Evolutionary conservation across 345 rosid genomes (phyloP).

Genomic region (Raphanus sativus): DNA sequence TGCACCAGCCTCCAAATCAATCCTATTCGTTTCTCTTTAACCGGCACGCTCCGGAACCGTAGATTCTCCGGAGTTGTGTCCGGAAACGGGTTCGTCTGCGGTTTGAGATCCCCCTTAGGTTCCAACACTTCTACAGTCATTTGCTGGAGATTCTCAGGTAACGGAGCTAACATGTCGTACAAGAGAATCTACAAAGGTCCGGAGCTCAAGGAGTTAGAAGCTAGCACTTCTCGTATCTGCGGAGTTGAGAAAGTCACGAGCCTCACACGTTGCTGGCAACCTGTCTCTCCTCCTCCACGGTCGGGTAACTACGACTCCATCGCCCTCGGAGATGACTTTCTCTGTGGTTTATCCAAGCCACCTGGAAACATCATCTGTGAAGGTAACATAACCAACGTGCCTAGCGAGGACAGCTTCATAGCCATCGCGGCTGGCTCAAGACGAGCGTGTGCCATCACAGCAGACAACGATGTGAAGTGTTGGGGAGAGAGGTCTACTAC

Average conservation of each 20-base stretch:
- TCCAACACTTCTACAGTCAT: conserved; percentile 39
- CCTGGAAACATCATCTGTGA: conserved; percentile 34
- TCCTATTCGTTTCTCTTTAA: conserved; percentile 28
- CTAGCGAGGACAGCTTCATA: conserved; percentile 32
- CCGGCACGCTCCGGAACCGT: background rate
- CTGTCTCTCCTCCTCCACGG: conserved; percentile 23
- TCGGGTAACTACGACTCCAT: conserved; percentile 16
- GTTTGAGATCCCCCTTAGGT: conserved; percentile 25
- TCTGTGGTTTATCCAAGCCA: conserved; percentile 52
- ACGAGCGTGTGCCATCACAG: conserved; percentile 56
- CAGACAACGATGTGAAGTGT: conserved; percentile 38
- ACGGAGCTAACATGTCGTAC: conserved; percentile 14
- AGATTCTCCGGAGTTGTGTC: conserved; percentile 54
- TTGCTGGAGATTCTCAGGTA: conserved; percentile 62
- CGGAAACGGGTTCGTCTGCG: conserved; percentile 68
- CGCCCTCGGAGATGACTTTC: conserved; percentile 55
- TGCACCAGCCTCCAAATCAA: conserved; percentile 47
- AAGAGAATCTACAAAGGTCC: conserved; percentile 48
- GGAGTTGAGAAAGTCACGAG: conserved; percentile 47
- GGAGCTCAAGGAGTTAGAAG: conserved; percentile 44
- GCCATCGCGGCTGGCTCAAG: conserved; percentile 55
- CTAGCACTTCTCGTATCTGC: conserved; percentile 54
- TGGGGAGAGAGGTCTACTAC: conserved; percentile 45
- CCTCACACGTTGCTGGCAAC: conserved; percentile 57
- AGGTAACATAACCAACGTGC: background rate